phyloP scores from a whole-genome alignment of 805 yeast genomes.

The Jamesozyma hellenica region DNA sequence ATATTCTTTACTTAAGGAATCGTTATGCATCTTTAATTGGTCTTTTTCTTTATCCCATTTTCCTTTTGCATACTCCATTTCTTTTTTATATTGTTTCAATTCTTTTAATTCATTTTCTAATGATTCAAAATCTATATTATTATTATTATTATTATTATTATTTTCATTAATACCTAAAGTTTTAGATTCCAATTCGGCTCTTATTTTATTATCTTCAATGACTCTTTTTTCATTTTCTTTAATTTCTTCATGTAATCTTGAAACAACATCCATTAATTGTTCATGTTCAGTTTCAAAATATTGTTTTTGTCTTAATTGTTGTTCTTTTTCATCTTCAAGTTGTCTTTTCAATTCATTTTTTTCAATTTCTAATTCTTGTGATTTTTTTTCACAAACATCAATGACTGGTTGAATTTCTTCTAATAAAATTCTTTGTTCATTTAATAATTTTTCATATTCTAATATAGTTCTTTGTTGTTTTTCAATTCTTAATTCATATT shows the following conservation, averaged over 20 bases:
- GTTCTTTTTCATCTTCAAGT: constrained; percentile 18
- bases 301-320: constrained; percentile 19
- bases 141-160: too few species aligned
- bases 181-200: neutral
- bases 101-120: constrained; percentile 8
- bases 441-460: constrained; percentile 21
- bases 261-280: constrained; percentile 25
- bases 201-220: constrained; percentile 1
- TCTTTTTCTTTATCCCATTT: constrained; percentile 24
- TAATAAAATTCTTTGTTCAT: constrained; percentile 25
- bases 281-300: constrained; percentile 25
- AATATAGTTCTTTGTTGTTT: constrained; percentile 15
- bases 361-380: constrained; percentile 25
- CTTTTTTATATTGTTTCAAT: constrained; percentile 8
- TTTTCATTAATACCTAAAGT: neutral
- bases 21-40: constrained; percentile 22
- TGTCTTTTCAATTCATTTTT: constrained; percentile 16
- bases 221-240: constrained; percentile 21
- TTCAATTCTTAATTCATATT: constrained; percentile 8
- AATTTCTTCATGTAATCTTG: constrained; percentile 26
- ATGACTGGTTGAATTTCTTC: constrained; percentile 28
- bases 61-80: constrained; percentile 8
- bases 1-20: constrained; percentile 22
- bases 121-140: constrained; percentile 1
- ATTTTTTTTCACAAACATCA: constrained; percentile 25